Base-by-base conservation (phyloP, 225 moss, liverwort and hornwort species). In the Rhytidiadelphus loreus region DNA sequence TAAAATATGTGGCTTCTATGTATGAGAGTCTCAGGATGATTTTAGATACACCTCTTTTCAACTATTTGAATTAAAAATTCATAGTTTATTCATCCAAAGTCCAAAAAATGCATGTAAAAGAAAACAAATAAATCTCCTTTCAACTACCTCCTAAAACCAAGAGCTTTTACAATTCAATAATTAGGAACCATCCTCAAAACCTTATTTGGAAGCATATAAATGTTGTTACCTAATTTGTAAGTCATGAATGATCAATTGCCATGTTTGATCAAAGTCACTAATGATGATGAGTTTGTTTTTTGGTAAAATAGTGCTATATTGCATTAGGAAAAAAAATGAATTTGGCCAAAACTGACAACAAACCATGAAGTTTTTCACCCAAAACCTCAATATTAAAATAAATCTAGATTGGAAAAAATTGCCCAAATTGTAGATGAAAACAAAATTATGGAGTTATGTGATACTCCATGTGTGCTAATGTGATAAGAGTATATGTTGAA, bases 1-100 rank as follows among this genome's bases (percentile, higher is more conserved):
- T 50, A 50, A 74, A 32, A 48, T 50, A 5, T 7, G 7, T 0
- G 50, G 4, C 12, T 0, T 33, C 22, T 48, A 75, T 20, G 3
- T 0, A 52, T 22, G 22, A 75, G 7, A 32, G 2, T 2, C 2
- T 48, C 12, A 0, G 1, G 2, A 20, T 12, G 1, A 20, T 20
- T 48, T 74, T 19, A 48, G 7, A 0, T 7, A 12, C 1, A 74
- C 1, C 7, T 5, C 15, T 16, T 43, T 41, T 30, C 12, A 74
- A 6, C 0, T 12, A 30, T 26, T 43, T 48, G 12, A 74, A 6
- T 74, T 12, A 3, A 74, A 48, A 48, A 48, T 48, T 48, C 0
- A 12, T 20, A 32, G 12, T 74, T 20, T 48, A 48, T 12, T 74
- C 32, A 20, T 20, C 48, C 0, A 0, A 0, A 25, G 9, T 71